Conservation (phyloP, 1,284 basidiomycete species). For the Flammula alnicola region DNA sequence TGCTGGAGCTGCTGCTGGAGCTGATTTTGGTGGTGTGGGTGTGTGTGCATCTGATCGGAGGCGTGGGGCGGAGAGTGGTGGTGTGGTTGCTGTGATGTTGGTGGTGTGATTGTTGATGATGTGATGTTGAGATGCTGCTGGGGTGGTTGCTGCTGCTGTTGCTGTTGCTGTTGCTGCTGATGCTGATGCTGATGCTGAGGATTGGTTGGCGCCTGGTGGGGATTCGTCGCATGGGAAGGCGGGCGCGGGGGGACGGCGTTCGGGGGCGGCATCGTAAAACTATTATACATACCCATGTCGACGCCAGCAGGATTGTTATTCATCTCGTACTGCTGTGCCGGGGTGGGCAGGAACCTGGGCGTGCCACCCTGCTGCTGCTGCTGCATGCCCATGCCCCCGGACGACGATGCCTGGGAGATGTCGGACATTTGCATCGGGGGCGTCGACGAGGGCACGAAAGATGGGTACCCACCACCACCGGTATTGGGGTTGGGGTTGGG, state of each 20-base stretch:
- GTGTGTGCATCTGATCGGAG: too few species aligned
- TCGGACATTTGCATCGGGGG: slow-evolving; percentile 50
- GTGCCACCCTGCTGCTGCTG: slow-evolving; percentile 34
- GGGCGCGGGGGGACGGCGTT: slow-evolving; percentile 20
- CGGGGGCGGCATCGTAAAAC: slow-evolving; percentile 27
- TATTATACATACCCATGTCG: slow-evolving; percentile 5
- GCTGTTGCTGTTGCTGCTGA: slow-evolving; percentile 15
- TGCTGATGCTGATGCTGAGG: slow-evolving; percentile 21
- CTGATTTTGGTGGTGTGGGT: too few species aligned
- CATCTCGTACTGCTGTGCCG: slow-evolving; percentile 54
- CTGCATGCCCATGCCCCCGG: slow-evolving; percentile 30
- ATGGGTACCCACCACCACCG: slow-evolving; percentile 31
- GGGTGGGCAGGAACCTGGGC: slow-evolving; percentile 53
- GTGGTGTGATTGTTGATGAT: slow-evolving; percentile 9
- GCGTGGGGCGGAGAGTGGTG: slow-evolving; percentile 19
- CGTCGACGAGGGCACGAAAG: slow-evolving; percentile 48
- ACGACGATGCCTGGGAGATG: slow-evolving; percentile 42
- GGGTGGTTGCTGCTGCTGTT: slow-evolving; percentile 6
- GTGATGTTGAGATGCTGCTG: slow-evolving; percentile 13
- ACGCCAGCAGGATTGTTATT: slow-evolving; percentile 19
- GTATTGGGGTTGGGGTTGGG: too few species aligned
- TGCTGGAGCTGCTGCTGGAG: slow-evolving; percentile 11
- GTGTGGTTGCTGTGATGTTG: slow-evolving; percentile 5
- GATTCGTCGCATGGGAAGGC: slow-evolving; percentile 22
- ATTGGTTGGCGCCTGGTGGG: slow-evolving; percentile 18